Base-by-base conservation (phyloP, 1,284 basidiomycete genomes). In the Trichosporon inkin region DNA sequence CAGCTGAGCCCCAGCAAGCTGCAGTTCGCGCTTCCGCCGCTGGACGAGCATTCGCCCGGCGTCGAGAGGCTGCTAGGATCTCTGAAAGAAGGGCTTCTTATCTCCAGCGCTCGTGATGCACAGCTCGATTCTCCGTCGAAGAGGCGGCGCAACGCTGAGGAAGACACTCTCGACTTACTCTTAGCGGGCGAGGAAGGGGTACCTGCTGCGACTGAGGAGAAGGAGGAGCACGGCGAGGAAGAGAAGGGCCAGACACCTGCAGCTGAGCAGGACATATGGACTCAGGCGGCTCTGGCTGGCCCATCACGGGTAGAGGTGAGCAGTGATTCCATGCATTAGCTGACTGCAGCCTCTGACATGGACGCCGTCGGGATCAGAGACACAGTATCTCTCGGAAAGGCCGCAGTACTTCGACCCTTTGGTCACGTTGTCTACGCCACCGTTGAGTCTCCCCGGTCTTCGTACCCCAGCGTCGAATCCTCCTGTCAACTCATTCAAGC, bases 41-140 rank as follows among this genome's bases (percentile, higher is more conserved):
- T 71, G 36, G 67, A 70, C 38, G 68, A 71, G 44, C 41, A 64
- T 56, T 62, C 69, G 17, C 63, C 68, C 2, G 67, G 67, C 16
- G 61, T 62, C 3, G 67, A 71, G 20, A 56, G 70, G 10, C 55
- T 71, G 17, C 41, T 71, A 16, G 61, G 55, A 6, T 24, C 44
- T 19, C 47, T 56, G 20, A 36, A 61, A 60, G 53, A 54, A 13
- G 32, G 22, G n/a, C 36, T 35, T 16, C 17, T 53, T 10, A 32
- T 49, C n/a, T 22, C 57, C 32, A 16, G 17, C 2, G 20, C 40
- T 47, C 24, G 19, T 20, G 10, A 35, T 10, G 10, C 24, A 32
- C 8, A 49, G 49, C 16, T 39, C 32, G 14, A 39, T 22, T 14
- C 56, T 32, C 7, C 28, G 40, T 19, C 22, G 39, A 22, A 39